A percentile compares a stretch with the other conserved stretches of the same genome.
Evolutionary conservation across 1,284 basidiomycete genomes (phyloP).

Genomic region (Crucibulum cyathiforme): DNA sequence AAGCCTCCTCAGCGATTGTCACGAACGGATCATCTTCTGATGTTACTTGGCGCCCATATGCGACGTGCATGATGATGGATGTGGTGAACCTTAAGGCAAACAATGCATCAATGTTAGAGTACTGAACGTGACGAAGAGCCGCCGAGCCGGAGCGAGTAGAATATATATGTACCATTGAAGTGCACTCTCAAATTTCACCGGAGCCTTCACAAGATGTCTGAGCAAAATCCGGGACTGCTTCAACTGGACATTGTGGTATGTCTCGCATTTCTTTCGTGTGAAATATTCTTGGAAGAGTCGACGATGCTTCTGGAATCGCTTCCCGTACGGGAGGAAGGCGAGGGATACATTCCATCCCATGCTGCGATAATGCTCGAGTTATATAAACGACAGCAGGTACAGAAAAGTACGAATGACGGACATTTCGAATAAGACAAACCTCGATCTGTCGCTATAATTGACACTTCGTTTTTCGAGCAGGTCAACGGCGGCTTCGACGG

Average conservation of each 20-base stretch:
- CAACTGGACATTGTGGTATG: conserved; percentile 16
- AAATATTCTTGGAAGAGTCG: conserved; percentile 26
- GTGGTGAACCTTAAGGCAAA: conserved; percentile 20
- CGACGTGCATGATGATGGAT: conserved; percentile 20
- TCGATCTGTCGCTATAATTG: conserved; percentile 26
- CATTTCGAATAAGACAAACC: conserved; percentile 16
- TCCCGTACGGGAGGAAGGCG: conserved; percentile 19
- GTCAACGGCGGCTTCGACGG: conserved; percentile 15
- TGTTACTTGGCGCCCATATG: conserved; percentile 24
- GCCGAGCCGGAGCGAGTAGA: too few species aligned
- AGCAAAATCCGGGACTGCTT: conserved; percentile 18
- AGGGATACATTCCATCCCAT: conserved; percentile 9
- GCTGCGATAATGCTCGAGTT: neutral
- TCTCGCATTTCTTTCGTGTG: conserved; percentile 10
- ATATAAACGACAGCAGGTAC: neutral
- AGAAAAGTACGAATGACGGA: neutral
- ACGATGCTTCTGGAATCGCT: conserved; percentile 24
- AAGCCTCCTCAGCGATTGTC: conserved; percentile 12
- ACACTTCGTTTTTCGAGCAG: conserved; percentile 27
- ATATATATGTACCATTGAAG: neutral
- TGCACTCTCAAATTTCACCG: conserved; percentile 12
- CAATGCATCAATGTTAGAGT: neutral
- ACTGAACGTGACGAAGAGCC: neutral
- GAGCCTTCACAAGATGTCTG: conserved; percentile 13
- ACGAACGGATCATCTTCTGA: conserved; percentile 25